Evolutionary conservation across 2,329 filamentous ascomycete genomes (phyloP), one percentile per base, ranked within the genome.

Genomic region (Coniochaeta hoffmannii): DNA sequence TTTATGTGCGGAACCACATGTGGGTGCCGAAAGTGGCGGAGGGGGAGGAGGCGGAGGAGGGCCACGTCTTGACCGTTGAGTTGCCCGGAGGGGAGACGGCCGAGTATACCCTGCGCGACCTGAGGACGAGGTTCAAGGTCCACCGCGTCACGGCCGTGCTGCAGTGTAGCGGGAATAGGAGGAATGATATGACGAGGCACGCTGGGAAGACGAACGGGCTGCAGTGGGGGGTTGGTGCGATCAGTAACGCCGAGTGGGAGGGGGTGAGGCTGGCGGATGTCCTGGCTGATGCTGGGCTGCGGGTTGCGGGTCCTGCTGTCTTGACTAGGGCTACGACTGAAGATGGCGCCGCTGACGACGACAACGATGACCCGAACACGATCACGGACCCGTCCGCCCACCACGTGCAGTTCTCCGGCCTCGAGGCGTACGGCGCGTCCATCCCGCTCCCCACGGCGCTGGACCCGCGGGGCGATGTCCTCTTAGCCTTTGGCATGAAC

Each of bases 401-500:
- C 24, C 81, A 84, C 60, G 78, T 82, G 11, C 80, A 83, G 30
- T 82, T 87, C 61, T 72, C 76, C 9, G 80, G 80, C 12, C 69
- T 81, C 50, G 82, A 86, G 65, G 80, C 82, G 14, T 85, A 86
- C 63, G 78, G 78, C 56, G 75, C 83, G 14, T 85, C 78, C 35
- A 85, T 87, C 49, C 82, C 83, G 1, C 73, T 86, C 51, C 70
- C 75, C 32, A 78, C 82, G 22, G 80, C 80, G 0, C 66, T 85
- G 17, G 82, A 86, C 52, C 79, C 80, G 0, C 74, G 76, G 34
- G 81, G 79, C 54, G 86, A 89, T 59, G 86, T 88, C 7, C 70
- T 89, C 28, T 71, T 88, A 0, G 85, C 85, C 0, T 87, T 83
- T 61, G 75, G 76, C 50, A 89, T 89, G 86, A 88, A 88, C 59